A percentile compares a stretch with the other conserved stretches of the same genome.
These are phyloP conservation scores for Gyrodon lividus DNA, from an alignment of 768 basidiomycete species.

Conservation along the genomic window DNA sequence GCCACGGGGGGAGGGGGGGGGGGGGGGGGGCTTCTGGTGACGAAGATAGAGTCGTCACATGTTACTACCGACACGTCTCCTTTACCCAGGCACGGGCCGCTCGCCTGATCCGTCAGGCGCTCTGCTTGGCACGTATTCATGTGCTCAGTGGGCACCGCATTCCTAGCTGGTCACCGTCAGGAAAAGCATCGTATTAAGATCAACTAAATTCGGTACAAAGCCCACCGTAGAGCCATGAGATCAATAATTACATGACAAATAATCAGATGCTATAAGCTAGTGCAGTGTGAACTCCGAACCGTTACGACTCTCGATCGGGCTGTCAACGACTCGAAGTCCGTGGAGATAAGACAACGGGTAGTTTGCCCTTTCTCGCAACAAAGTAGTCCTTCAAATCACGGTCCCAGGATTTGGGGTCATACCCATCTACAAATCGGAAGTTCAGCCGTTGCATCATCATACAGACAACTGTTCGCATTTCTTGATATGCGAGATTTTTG, in stretches of 20 bases:
- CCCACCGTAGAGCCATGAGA: conserved; percentile 12
- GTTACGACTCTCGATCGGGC: conserved; percentile 7
- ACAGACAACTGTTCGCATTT: conserved; percentile 41
- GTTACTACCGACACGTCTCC: too few relatives aligned
- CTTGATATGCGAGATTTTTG: conserved; percentile 41
- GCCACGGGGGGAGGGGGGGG: too few relatives aligned
- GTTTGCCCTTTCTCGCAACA: conserved; percentile 34
- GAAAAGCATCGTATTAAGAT: too few relatives aligned
- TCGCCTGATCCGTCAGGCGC: not conserved
- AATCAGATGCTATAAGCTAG: conserved; percentile 28
- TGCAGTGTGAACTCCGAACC: conserved; percentile 14
- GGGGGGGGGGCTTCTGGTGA: too few relatives aligned
- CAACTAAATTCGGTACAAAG: conserved; percentile 14
- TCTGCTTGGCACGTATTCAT: not conserved
- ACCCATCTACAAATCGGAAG: conserved; percentile 39
- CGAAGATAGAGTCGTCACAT: too few relatives aligned
- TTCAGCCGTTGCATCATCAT: conserved; percentile 41
- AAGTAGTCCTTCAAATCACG: conserved; percentile 39
- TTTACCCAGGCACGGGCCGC: too few relatives aligned
- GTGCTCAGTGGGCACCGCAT: too few relatives aligned
- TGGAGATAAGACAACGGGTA: conserved; percentile 37
- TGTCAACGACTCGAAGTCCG: conserved; percentile 21
- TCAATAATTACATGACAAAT: conserved; percentile 4
- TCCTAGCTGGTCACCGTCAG: not conserved
- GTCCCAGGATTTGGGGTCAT: conserved; percentile 33